Percentiles rank a stretch among this genome's conserved stretches.
Conservation (phyloP, 2,329 filamentous ascomycete genomes). For the Drechslera avenae region DNA sequence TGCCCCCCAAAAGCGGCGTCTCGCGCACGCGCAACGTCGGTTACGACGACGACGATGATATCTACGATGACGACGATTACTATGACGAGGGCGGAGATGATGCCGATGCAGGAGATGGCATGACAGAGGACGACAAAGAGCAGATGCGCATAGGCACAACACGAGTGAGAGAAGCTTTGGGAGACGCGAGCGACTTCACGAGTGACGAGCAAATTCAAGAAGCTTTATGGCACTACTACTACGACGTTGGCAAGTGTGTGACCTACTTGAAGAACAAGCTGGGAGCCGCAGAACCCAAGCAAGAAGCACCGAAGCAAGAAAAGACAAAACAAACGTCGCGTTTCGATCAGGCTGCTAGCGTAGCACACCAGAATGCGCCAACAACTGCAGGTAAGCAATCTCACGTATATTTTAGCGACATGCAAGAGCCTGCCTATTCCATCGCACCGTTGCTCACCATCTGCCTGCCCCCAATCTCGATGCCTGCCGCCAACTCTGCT, state of each 20-base stretch:
- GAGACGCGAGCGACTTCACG: constrained; percentile 60
- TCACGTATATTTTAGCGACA: constrained; percentile 19
- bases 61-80: constrained; percentile 57
- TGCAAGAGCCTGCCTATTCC: constrained; percentile 15
- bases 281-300: constrained; percentile 28
- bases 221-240: constrained; percentile 93
- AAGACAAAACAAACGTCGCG: constrained; percentile 39
- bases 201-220: constrained; percentile 80
- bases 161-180: constrained; percentile 70
- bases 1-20: constrained; percentile 47
- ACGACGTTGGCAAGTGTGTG: constrained; percentile 85
- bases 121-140: constrained; percentile 45
- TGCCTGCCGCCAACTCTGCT: constrained; percentile 22
- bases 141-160: constrained; percentile 69
- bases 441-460: constrained; percentile 19
- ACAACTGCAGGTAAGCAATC: constrained; percentile 55
- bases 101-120: constrained; percentile 24
- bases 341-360: constrained; percentile 54
- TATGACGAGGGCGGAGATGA: constrained; percentile 44
- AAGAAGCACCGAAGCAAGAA: constrained; percentile 43
- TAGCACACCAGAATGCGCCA: constrained; percentile 47
- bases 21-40: constrained; percentile 55
- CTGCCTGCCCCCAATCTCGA: constrained; percentile 35
- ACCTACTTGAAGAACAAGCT: constrained; percentile 72
- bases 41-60: constrained; percentile 60